Conservation (phyloP, 306 rosid genomes). For the Cucurbita maxima region DNA sequence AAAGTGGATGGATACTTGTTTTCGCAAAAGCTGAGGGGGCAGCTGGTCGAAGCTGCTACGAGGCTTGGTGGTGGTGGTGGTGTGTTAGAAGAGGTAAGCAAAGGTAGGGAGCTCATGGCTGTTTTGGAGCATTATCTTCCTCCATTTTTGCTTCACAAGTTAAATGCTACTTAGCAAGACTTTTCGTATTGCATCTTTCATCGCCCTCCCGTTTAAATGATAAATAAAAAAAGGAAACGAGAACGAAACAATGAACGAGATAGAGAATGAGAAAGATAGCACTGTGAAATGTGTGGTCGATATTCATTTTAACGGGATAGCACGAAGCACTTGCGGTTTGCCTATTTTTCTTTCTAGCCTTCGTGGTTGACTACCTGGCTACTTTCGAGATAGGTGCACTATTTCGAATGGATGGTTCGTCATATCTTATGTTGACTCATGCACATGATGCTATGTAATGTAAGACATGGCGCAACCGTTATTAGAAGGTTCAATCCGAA, state of each 20-base stretch:
- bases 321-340: neutral
- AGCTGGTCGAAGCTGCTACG: conserved; percentile 62
- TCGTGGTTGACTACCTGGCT: neutral
- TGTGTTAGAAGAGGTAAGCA: conserved; percentile 33
- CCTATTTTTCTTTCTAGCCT: neutral
- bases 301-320: neutral
- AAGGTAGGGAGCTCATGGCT: conserved; percentile 48
- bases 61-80: conserved; percentile 52
- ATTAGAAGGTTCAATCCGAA: neutral
- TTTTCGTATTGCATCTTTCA: neutral
- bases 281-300: neutral
- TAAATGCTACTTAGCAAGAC: conserved; percentile 19
- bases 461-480: neutral
- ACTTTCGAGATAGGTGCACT: neutral
- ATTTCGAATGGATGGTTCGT: conserved; percentile 2
- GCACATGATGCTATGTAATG: neutral
- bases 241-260: neutral
- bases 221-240: neutral
- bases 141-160: conserved; percentile 37
- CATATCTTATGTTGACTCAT: neutral
- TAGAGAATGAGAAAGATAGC: neutral
- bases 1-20: conserved; percentile 57
- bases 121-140: conserved; percentile 76
- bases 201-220: neutral
- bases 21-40: conserved; percentile 69